phyloP scores from a whole-genome alignment of 768 basidiomycete genomes.

The Tephrocybe sp. region DNA sequence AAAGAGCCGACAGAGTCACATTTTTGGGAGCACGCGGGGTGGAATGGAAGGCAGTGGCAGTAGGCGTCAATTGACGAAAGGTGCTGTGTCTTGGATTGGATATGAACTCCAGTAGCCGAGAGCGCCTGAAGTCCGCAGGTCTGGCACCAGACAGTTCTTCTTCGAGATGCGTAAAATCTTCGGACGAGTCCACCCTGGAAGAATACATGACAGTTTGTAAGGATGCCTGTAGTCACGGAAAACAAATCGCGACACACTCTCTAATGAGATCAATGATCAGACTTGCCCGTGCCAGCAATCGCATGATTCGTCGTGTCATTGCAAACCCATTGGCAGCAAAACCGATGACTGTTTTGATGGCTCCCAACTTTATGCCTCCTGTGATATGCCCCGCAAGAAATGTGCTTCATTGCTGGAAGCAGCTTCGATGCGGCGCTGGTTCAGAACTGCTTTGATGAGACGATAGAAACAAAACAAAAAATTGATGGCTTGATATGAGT shows the following conservation, averaged over 20 bases:
- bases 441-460: slow-evolving; percentile 45
- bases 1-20: slow-evolving; percentile 11
- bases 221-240: background rate
- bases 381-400: slow-evolving; percentile 59
- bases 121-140: slow-evolving; percentile 23
- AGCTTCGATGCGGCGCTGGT: slow-evolving; percentile 51
- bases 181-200: slow-evolving; percentile 48
- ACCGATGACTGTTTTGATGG: slow-evolving; percentile 62
- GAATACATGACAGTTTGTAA: slow-evolving; percentile 2
- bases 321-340: slow-evolving; percentile 55
- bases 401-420: slow-evolving; percentile 42
- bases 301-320: slow-evolving; percentile 56
- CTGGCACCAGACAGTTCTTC: slow-evolving; percentile 32
- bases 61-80: slow-evolving; percentile 53
- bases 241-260: slow-evolving; percentile 46
- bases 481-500: slow-evolving; percentile 55
- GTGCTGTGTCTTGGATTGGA: slow-evolving; percentile 54
- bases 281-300: slow-evolving; percentile 50
- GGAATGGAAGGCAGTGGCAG: slow-evolving; percentile 37
- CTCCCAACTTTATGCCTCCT: slow-evolving; percentile 58
- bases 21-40: slow-evolving; percentile 24
- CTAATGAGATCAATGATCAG: slow-evolving; percentile 63
- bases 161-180: slow-evolving; percentile 49
- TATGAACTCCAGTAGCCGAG: slow-evolving; percentile 44
- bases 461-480: slow-evolving; percentile 62